Percentiles rank a stretch among this genome's conserved stretches.
Conservation (phyloP, 73 alveolate genomes). For the Tetrahymena malaccensis region DNA sequence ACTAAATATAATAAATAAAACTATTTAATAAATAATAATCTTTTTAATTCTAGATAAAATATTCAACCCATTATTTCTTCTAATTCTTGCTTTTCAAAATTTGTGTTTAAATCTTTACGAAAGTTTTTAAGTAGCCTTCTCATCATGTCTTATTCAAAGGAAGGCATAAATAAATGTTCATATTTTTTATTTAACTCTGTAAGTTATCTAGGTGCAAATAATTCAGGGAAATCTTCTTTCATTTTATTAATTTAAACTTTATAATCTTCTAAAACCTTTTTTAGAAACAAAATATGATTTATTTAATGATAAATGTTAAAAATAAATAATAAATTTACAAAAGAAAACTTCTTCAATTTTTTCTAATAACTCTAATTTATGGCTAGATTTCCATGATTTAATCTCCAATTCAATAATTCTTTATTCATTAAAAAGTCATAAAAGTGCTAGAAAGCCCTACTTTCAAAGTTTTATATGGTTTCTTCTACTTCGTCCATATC, state of each 20-base stretch:
- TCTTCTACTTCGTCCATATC: not conserved
- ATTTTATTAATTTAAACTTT: not conserved
- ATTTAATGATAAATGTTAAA: no score
- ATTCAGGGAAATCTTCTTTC: not conserved
- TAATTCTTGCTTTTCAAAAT: not conserved
- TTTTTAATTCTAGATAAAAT: not conserved
- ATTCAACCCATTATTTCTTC: not conserved
- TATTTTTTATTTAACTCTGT: not conserved
- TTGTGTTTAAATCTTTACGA: not conserved
- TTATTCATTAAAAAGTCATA: not conserved
- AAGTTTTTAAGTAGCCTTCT: not conserved
- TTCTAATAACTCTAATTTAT: not conserved
- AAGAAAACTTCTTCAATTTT: not conserved
- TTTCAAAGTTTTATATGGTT: not conserved
- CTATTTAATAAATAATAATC: not conserved
- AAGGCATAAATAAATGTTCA: not conserved
- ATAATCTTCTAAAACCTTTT: not conserved
- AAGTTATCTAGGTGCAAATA: not conserved
- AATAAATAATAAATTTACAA: not conserved
- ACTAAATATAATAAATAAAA: no score
- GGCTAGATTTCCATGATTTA: not conserved
- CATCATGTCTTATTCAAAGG: not conserved
- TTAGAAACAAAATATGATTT: not conserved
- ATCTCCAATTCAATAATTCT: not conserved
- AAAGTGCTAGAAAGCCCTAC: not conserved